Evolutionary conservation across 495 filamentous ascomycete genomes (phyloP).

Genomic region (Podospora pseudoanserina): DNA sequence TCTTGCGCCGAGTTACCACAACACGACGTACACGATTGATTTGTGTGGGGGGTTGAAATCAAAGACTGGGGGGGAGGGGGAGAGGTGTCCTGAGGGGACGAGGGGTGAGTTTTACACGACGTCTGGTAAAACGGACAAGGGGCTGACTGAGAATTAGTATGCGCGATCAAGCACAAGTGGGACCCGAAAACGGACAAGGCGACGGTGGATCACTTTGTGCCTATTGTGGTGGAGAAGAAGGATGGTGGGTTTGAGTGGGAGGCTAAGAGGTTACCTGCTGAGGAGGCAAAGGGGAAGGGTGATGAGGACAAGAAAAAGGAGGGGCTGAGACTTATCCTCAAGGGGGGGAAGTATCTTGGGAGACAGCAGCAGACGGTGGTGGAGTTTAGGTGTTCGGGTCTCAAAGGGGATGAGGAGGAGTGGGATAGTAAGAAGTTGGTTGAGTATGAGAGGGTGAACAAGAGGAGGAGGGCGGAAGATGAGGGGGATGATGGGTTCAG

Average conservation of each 20-base stretch:
- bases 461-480: slow-evolving; percentile 7
- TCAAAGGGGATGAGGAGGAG: slow-evolving; percentile 67
- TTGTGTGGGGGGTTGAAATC: slow-evolving; percentile 66
- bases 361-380: slow-evolving; percentile 66
- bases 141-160: slow-evolving; percentile 52
- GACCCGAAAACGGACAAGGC: slow-evolving; percentile 34
- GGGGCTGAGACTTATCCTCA: slow-evolving; percentile 66
- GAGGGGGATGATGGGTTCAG: slow-evolving; percentile 24
- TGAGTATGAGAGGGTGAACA: slow-evolving; percentile 32
- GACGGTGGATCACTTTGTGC: slow-evolving; percentile 50
- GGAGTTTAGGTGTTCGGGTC: slow-evolving; percentile 71
- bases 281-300: slow-evolving; percentile 34
- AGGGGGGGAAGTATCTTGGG: slow-evolving; percentile 61
- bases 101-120: slow-evolving; percentile 46
- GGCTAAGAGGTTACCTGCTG: slow-evolving; percentile 39
- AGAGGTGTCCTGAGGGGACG: slow-evolving; percentile 60
- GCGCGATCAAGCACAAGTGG: slow-evolving; percentile 62
- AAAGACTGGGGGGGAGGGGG: slow-evolving; percentile 39
- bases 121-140: background rate
- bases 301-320: slow-evolving; percentile 54
- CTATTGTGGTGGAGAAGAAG: slow-evolving; percentile 64
- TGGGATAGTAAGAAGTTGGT: slow-evolving; percentile 40
- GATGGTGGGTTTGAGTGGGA: slow-evolving; percentile 54
- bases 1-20: slow-evolving; percentile 44
- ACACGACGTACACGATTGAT: slow-evolving; percentile 87